Percentiles rank a stretch among this genome's conserved stretches.
Conservation (phyloP, 2,329 filamentous ascomycete genomes). For the Fusarium algeriense region DNA sequence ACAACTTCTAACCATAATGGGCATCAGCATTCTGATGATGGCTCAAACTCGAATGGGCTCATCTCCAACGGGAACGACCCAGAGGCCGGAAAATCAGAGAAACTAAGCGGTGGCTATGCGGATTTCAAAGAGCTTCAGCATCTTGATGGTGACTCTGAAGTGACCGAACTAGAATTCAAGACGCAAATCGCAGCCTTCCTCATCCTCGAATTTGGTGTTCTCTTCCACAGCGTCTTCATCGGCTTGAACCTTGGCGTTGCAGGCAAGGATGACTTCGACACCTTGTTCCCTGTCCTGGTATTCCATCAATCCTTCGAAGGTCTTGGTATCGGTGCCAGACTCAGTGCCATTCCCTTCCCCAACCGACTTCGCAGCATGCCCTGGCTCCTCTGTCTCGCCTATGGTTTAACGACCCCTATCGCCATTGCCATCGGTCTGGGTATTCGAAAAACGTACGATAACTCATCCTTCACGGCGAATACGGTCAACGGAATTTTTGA, state of each 20-base stretch:
- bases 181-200: background rate
- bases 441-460: background rate
- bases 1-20: background rate
- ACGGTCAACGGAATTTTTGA: background rate
- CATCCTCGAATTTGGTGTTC: background rate
- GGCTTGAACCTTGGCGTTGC: background rate
- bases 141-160: background rate
- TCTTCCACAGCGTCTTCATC: slow-evolving; percentile 2
- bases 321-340: background rate
- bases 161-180: background rate
- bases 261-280: background rate
- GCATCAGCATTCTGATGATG: background rate
- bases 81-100: background rate
- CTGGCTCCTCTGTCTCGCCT: background rate
- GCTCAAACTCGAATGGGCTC: background rate
- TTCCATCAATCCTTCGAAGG: background rate
- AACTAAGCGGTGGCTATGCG: background rate
- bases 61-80: background rate
- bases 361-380: background rate
- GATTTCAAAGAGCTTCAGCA: background rate
- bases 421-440: background rate
- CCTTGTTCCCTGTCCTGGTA: background rate
- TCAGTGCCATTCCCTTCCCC: background rate
- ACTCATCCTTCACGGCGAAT: background rate
- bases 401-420: background rate